A percentile compares a stretch with the other conserved stretches of the same genome.
These are phyloP conservation scores for Sungouiella blattae DNA, from an alignment of 805 yeast species.

Conservation along the genomic window DNA sequence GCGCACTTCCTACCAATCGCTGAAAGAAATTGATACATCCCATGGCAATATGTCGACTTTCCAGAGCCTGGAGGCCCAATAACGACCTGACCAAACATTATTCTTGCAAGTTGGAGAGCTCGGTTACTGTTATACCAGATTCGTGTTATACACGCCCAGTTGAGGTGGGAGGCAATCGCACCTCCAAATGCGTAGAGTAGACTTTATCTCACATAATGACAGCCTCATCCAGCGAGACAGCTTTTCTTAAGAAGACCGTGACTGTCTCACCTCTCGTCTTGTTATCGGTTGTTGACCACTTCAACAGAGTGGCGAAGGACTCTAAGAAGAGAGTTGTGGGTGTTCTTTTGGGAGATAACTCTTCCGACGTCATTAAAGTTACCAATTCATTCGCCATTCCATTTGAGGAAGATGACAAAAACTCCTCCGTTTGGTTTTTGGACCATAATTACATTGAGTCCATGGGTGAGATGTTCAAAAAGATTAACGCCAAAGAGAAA, in stretches of 20 bases:
- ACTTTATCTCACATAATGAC: too few species aligned
- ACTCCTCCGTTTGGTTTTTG: slow-evolving; percentile 90
- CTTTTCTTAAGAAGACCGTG: slow-evolving; percentile 53
- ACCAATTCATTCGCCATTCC: slow-evolving; percentile 96
- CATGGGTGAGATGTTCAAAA: slow-evolving; percentile 97
- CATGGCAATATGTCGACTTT: slow-evolving; percentile 90
- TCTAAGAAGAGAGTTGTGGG: slow-evolving; percentile 85
- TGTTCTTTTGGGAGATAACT: slow-evolving; percentile 81
- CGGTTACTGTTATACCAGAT: background rate
- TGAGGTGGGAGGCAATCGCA: background rate
- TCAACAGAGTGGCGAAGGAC: slow-evolving; percentile 75
- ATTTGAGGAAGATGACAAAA: slow-evolving; percentile 92
- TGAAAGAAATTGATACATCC: slow-evolving; percentile 85
- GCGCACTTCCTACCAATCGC: slow-evolving; percentile 90
- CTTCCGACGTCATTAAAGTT: slow-evolving; percentile 58
- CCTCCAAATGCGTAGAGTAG: too few species aligned
- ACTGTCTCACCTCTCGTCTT: slow-evolving; percentile 94
- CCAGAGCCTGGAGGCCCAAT: slow-evolving; percentile 99
- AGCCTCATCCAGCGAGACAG: slow-evolving; percentile 31
- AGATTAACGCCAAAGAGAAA: slow-evolving; percentile 94
- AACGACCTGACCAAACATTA: slow-evolving; percentile 80
- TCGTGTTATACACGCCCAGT: background rate
- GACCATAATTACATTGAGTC: slow-evolving; percentile 95
- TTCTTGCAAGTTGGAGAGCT: background rate
- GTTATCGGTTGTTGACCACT: slow-evolving; percentile 92